Conservation (phyloP, 768 basidiomycete species). For the Dentipellis sp. region DNA sequence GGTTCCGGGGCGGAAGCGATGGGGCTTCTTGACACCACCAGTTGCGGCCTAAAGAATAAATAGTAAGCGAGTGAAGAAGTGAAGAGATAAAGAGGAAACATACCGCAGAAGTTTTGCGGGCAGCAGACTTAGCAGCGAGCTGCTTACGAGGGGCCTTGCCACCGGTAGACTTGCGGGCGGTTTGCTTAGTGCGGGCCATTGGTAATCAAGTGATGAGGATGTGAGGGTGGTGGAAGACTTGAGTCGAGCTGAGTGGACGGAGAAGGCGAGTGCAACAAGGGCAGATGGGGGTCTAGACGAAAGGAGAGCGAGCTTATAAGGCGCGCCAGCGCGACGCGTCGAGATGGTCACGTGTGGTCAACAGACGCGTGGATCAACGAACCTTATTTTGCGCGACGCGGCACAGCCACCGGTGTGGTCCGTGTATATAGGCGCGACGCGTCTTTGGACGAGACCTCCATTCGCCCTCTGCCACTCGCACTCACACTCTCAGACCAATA, state of each 20-base stretch:
- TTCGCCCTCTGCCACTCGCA: slow-evolving; percentile 1
- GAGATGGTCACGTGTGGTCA: slow-evolving; percentile 7
- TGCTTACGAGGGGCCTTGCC: slow-evolving; percentile 67
- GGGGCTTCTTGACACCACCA: slow-evolving; percentile 60
- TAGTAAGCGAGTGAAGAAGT: neutral
- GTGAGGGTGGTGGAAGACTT: neutral
- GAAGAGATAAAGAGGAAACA: neutral
- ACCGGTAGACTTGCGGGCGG: slow-evolving; percentile 70
- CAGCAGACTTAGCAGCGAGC: slow-evolving; percentile 54
- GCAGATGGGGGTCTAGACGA: slow-evolving; percentile 1
- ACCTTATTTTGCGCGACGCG: slow-evolving; percentile 9
- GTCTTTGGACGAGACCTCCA: neutral
- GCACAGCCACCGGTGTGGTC: slow-evolving; percentile 7
- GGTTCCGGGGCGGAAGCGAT: slow-evolving; percentile 30
- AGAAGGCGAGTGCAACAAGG: neutral
- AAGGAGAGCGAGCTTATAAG: slow-evolving; percentile 3
- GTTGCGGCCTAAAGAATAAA: slow-evolving; percentile 26
- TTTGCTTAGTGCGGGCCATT: slow-evolving; percentile 75
- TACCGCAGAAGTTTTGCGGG: slow-evolving; percentile 46
- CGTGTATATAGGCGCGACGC: slow-evolving; percentile 17
- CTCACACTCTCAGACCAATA: slow-evolving; percentile 1
- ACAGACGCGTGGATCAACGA: slow-evolving; percentile 21
- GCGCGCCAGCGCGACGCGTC: slow-evolving; percentile 4
- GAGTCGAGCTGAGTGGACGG: neutral
- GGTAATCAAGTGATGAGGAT: slow-evolving; percentile 5